Evolutionary conservation across 179 eudicot genomes (phyloP).

Genomic region (Heliamphora pulchella): DNA sequence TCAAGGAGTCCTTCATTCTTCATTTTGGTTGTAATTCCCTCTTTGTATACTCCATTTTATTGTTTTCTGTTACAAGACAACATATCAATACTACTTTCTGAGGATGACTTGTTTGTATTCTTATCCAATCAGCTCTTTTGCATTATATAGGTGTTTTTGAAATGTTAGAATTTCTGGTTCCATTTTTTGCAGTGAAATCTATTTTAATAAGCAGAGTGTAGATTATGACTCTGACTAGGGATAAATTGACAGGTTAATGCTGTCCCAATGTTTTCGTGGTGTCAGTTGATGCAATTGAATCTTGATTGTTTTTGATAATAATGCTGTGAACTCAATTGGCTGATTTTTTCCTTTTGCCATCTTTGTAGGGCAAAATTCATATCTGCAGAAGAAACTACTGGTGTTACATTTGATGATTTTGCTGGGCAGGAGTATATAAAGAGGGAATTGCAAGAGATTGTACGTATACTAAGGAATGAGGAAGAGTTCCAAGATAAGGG

Average conservation of each 20-base stretch:
- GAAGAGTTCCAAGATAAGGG: slow-evolving; percentile 79
- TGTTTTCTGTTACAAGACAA: neutral
- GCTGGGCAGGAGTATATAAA: slow-evolving; percentile 96
- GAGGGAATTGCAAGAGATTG: slow-evolving; percentile 83
- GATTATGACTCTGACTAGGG: too few species aligned
- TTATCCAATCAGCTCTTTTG: neutral
- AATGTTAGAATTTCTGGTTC: neutral
- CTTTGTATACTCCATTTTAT: neutral
- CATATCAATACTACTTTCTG: too few species aligned
- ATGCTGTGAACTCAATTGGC: neutral
- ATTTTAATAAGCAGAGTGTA: too few species aligned
- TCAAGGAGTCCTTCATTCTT: neutral
- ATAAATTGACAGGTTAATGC: neutral
- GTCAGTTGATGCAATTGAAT: neutral
- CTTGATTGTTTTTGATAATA: neutral
- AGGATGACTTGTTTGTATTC: neutral
- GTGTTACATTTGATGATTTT: slow-evolving; percentile 89
- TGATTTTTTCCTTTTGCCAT: slow-evolving; percentile 5
- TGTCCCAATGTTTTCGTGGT: neutral
- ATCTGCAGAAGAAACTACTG: slow-evolving; percentile 91
- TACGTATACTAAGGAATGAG: slow-evolving; percentile 67
- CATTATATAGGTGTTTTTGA: neutral
- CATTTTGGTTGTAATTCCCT: neutral
- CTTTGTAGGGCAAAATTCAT: slow-evolving; percentile 67
- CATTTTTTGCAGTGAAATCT: neutral